These are phyloP conservation scores for Gardenia jasminoides DNA, from an alignment of 257 asterid genomes.

Conservation along the genomic window DNA sequence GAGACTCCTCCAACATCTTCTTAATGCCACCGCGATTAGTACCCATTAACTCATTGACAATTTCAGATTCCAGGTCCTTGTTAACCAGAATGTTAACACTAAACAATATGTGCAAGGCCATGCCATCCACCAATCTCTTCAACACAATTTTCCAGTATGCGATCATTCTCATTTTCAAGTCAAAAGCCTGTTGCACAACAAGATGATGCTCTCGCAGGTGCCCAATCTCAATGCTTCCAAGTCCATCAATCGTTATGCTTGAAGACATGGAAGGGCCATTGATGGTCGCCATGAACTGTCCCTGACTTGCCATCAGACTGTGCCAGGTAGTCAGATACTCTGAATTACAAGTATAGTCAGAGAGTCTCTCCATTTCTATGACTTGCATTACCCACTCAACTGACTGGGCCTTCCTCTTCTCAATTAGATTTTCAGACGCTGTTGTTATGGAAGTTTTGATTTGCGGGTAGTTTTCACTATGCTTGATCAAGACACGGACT, in stretches of 20 bases:
- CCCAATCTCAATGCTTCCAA: conserved; percentile 17
- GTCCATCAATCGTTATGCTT: conserved; percentile 18
- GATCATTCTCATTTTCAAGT: conserved; percentile 29
- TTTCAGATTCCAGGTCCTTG: conserved; percentile 30
- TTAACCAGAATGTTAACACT: conserved; percentile 24
- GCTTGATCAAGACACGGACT: conserved; percentile 1
- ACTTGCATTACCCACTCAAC: conserved; percentile 24
- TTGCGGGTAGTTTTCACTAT: conserved; percentile 13
- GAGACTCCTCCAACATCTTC: conserved; percentile 29
- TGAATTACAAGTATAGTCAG: conserved; percentile 22
- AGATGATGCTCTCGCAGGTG: conserved; percentile 16
- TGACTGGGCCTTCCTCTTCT: conserved; percentile 22
- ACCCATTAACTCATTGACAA: conserved; percentile 21
- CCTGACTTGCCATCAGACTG: conserved; percentile 10
- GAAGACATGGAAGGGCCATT: background rate
- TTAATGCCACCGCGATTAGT: conserved; percentile 22
- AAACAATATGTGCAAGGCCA: conserved; percentile 34
- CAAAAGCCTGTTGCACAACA: conserved; percentile 28
- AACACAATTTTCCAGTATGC: conserved; percentile 36
- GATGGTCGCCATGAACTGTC: conserved; percentile 11
- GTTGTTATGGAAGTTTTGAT: background rate
- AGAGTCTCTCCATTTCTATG: conserved; percentile 18
- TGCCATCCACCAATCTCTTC: conserved; percentile 29
- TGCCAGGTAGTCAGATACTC: conserved; percentile 4
- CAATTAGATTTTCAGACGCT: conserved; percentile 9